Evolutionary conservation across 2,329 filamentous ascomycete genomes (phyloP).

Genomic region (Colletotrichum cordylinicola): DNA sequence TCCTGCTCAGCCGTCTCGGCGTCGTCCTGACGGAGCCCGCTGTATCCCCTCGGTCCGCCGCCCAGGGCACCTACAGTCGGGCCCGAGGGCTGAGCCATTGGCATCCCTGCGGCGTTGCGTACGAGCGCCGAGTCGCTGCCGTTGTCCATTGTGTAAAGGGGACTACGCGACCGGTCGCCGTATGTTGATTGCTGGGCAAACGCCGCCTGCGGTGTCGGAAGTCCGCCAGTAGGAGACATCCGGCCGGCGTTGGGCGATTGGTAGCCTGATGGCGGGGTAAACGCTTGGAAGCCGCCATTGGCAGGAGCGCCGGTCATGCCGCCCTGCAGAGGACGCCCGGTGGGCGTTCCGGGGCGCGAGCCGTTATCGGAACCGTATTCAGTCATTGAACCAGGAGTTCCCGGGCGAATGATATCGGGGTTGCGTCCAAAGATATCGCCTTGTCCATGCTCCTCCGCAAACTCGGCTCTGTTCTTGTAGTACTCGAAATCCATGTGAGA

Average conservation of each 20-base stretch:
- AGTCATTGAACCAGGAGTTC: conserved; percentile 62
- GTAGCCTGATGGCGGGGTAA: conserved; percentile 23
- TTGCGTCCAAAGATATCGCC: conserved; percentile 69
- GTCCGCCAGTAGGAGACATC: conserved; percentile 12
- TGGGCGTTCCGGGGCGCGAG: conserved; percentile 59
- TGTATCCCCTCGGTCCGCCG: conserved; percentile 65
- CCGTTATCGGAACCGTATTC: conserved; percentile 42
- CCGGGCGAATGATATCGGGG: conserved; percentile 64
- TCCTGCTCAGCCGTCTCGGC: conserved; percentile 41
- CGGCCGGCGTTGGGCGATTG: conserved; percentile 21
- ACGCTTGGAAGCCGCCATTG: conserved; percentile 24
- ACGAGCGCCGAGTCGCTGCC: conserved; percentile 60
- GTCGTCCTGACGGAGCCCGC: conserved; percentile 61
- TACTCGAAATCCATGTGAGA: conserved; percentile 87
- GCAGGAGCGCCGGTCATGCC: conserved; percentile 26
- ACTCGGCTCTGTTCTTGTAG: conserved; percentile 89
- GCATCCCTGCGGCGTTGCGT: conserved; percentile 56
- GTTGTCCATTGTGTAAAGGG: conserved; percentile 56
- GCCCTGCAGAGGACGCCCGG: conserved; percentile 37
- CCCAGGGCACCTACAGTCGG: conserved; percentile 58
- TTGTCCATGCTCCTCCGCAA: conserved; percentile 85
- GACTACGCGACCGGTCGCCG: conserved; percentile 42
- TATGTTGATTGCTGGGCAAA: conserved; percentile 18
- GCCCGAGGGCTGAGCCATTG: conserved; percentile 45
- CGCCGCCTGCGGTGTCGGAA: conserved; percentile 5